Conservation (phyloP, 306 rosid genomes). For the Spatholobus suberectus region DNA sequence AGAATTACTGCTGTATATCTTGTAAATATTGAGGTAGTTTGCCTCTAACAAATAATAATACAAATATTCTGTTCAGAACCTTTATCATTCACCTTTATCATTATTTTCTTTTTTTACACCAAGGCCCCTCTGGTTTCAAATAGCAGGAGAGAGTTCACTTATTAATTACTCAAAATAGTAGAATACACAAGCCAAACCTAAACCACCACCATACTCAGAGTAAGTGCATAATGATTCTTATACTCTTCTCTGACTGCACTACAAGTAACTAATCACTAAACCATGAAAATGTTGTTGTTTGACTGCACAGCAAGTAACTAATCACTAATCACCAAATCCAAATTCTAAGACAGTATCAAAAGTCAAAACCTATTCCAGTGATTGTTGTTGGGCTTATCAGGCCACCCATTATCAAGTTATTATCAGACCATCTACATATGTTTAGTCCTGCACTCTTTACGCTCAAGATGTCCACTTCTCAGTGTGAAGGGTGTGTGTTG, state of each 20-base stretch:
- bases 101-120: neutral
- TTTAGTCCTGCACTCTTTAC: too few relatives aligned
- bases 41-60: neutral
- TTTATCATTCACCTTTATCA: too few relatives aligned
- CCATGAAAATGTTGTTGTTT: too few relatives aligned
- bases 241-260: neutral
- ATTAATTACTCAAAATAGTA: conserved; percentile 10
- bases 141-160: neutral
- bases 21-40: neutral
- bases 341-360: too few relatives aligned
- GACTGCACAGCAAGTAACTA: too few relatives aligned
- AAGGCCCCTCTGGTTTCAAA: neutral
- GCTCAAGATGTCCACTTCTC: too few relatives aligned
- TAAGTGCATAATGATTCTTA: neutral
- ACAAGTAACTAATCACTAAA: neutral
- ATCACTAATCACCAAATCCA: too few relatives aligned
- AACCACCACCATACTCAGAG: neutral
- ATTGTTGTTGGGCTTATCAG: too few relatives aligned
- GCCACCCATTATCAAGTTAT: too few relatives aligned
- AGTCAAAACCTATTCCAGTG: too few relatives aligned
- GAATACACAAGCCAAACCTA: neutral
- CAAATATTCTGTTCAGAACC: neutral
- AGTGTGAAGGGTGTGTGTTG: too few relatives aligned
- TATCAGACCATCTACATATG: too few relatives aligned
- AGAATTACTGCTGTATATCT: neutral